phyloP scores from a whole-genome alignment of 2,329 filamentous ascomycete genomes.

The Claviceps sp. region DNA sequence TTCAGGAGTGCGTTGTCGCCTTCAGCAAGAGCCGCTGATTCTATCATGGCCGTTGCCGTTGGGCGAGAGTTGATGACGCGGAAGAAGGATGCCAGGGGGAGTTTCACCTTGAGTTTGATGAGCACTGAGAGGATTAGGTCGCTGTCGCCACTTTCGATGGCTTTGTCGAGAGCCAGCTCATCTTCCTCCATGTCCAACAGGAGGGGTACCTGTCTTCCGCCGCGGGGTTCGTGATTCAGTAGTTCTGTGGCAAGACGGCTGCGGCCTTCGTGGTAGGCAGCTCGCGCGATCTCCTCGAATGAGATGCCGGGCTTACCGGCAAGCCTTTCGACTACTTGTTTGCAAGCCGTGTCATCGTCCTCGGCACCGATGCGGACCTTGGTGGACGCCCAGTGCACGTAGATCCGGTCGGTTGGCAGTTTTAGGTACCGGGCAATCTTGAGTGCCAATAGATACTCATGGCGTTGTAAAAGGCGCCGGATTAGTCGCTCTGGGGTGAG shows the following conservation, averaged over 20 bases:
- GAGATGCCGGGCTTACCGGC: constrained; percentile 85
- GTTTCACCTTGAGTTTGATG: constrained; percentile 74
- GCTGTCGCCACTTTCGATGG: constrained; percentile 87
- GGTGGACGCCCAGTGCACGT: constrained; percentile 91
- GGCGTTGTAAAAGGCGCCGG: constrained; percentile 70
- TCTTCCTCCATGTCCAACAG: constrained; percentile 93
- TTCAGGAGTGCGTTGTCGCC: constrained; percentile 73
- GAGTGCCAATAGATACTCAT: constrained; percentile 82
- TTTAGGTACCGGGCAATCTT: constrained; percentile 79
- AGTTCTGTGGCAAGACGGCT: constrained; percentile 79
- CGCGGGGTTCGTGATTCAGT: constrained; percentile 84
- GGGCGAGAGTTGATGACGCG: constrained; percentile 76
- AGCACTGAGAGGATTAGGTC: constrained; percentile 87
- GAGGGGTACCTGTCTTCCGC: constrained; percentile 89
- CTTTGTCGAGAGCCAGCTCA: constrained; percentile 87
- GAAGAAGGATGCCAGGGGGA: constrained; percentile 86
- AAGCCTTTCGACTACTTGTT: constrained; percentile 73
- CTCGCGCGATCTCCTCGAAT: constrained; percentile 84
- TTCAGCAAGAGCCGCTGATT: constrained; percentile 59
- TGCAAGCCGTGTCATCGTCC: constrained; percentile 79
- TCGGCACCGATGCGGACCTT: constrained; percentile 79
- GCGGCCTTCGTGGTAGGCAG: constrained; percentile 88
- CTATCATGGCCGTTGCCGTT: constrained; percentile 77
- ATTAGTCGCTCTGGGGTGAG: constrained; percentile 85
- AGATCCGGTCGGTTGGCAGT: constrained; percentile 77